Percentiles rank a stretch among this genome's conserved stretches.
Evolutionary conservation across 768 basidiomycete genomes (phyloP).

Genomic region (Boletus rubropictus): DNA sequence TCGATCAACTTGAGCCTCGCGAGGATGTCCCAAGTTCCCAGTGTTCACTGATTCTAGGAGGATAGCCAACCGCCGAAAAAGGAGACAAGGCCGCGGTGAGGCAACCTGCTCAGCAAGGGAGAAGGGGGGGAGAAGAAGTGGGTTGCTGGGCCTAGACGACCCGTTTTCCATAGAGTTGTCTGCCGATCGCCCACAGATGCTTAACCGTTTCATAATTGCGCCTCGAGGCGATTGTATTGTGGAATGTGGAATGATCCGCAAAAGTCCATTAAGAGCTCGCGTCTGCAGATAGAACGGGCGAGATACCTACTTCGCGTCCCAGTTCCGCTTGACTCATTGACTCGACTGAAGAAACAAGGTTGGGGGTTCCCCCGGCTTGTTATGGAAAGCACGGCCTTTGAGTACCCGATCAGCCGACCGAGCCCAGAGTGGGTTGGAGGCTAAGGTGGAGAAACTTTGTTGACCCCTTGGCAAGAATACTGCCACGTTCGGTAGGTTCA

Average conservation of each 20-base stretch:
- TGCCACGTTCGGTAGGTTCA: constrained; percentile 13
- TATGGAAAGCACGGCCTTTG: constrained; percentile 8
- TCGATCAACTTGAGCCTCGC: constrained; percentile 3
- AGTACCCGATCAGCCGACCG: constrained; percentile 11
- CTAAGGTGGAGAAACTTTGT: constrained; percentile 4
- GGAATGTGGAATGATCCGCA: constrained; percentile 29
- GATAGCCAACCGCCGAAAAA: neutral
- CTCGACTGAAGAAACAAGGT: constrained; percentile 15
- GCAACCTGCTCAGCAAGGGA: no score
- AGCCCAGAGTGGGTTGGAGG: neutral
- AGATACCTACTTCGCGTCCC: constrained; percentile 17
- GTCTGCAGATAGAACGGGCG: constrained; percentile 22
- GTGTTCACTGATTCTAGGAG: neutral
- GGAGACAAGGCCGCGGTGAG: neutral
- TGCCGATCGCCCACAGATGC: constrained; percentile 13
- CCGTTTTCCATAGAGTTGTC: constrained; percentile 2
- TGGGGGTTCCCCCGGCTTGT: constrained; percentile 10
- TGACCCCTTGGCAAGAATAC: constrained; percentile 10
- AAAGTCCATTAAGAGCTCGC: constrained; percentile 13
- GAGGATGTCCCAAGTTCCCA: neutral
- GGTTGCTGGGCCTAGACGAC: neutral
- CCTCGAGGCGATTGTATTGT: constrained; percentile 5
- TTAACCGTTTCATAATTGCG: constrained; percentile 13
- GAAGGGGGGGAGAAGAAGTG: neutral
- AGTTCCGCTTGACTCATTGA: constrained; percentile 15